phyloP scores from a whole-genome alignment of 2,329 filamentous ascomycete species.

The Zasmidium cellare region DNA sequence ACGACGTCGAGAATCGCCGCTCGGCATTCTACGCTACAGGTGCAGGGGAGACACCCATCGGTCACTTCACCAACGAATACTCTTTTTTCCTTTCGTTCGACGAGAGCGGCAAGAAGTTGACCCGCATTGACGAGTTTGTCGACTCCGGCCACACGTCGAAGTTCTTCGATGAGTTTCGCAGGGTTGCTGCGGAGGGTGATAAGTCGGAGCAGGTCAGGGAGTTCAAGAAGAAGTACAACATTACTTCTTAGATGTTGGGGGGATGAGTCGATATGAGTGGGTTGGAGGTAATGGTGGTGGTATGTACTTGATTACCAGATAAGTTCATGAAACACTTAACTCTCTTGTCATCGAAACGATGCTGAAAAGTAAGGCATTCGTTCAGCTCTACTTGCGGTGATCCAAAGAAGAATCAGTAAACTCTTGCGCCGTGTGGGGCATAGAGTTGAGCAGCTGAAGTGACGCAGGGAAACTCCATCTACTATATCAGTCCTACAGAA shows the following conservation, averaged over 20 bases:
- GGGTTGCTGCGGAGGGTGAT: background rate
- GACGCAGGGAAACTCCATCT: background rate
- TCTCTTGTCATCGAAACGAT: too few relatives aligned
- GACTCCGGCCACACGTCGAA: constrained; percentile 8
- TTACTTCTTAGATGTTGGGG: background rate
- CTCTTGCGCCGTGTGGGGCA: background rate
- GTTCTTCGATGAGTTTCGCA: constrained; percentile 1
- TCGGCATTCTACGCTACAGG: background rate
- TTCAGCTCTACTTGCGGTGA: background rate
- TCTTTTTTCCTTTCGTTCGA: constrained; percentile 25
- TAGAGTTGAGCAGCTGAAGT: background rate
- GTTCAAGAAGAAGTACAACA: background rate
- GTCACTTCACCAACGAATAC: constrained; percentile 24
- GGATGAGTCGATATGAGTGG: background rate
- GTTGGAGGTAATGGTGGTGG: background rate
- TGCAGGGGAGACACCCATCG: constrained; percentile 15
- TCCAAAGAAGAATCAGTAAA: background rate
- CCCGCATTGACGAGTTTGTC: constrained; percentile 21
- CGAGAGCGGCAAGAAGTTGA: constrained; percentile 18
- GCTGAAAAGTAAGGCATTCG: too few relatives aligned
- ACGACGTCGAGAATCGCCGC: background rate
- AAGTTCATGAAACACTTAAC: too few relatives aligned
- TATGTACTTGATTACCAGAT: background rate
- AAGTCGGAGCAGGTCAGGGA: background rate
- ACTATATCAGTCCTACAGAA: background rate